Evolutionary conservation across 164 flowering plant genomes (phyloP), one percentile per base, ranked within the genome.

Genomic region (Macadamia tetraphylla): DNA sequence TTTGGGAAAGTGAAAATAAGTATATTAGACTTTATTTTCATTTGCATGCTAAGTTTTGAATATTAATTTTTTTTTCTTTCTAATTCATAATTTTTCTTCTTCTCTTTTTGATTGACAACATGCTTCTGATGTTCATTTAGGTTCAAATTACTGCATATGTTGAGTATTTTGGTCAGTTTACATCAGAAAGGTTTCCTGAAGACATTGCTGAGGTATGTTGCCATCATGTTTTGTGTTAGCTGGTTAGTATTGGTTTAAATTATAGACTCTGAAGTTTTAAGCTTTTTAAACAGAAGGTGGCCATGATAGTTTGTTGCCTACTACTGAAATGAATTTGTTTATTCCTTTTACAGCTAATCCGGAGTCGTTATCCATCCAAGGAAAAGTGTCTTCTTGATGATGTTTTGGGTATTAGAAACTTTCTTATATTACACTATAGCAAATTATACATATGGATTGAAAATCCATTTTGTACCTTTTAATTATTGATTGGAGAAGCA

Each of bases 71-170:
- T 15, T 48, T 13, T 69, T 35, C 10, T 53, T 35, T 35, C 40
- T 35, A 35, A 2, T 29, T 60, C 48, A 13, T 18, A 5, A 13
- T 14, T 11, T 15, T 7, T 60, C 18, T 4, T 1, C 1, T 51
- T 69, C 35, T 48, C 52, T 60, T 15, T 9, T 9, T 53, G 40
- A 35, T 31, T 69, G 53, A 69, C 6, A 6, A 40, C 18, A 13
- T 55, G 15, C 30, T 13, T 61, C 42, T 60, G 51, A 23, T 44
- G 18, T 63, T 51, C 51, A 48, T 43, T 14, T 66, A 94, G 98
- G 93, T 86, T 76, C 94, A 94, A 84, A 82, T 80, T 64, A 84
- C 83, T 72, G 97, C 98, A 11, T 94, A 91, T 79, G 98, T 91
- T 70, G 97, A 94, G 62, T 88, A 84, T 71, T 89, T 94, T 71